Conservation (phyloP, 1,284 basidiomycete genomes). For the Phlebopus sp. region DNA sequence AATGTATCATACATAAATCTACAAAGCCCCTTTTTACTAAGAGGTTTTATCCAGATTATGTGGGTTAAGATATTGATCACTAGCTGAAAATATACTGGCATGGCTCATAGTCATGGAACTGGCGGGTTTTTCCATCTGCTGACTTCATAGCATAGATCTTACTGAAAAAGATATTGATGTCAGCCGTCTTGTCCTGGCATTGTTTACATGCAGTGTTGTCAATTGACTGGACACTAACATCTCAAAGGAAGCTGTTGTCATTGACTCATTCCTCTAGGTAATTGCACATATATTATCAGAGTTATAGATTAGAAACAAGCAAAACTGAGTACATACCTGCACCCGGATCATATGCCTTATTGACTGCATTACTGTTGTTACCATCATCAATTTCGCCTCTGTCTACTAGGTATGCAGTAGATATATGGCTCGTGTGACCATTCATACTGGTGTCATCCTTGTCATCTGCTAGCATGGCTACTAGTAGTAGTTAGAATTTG, state of each 20-base stretch:
- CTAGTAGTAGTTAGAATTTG: too few species aligned
- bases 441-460: background rate
- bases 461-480: background rate
- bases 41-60: too few species aligned
- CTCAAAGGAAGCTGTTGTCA: background rate
- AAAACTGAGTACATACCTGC: background rate
- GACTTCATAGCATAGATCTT: background rate
- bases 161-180: background rate
- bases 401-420: background rate
- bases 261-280: background rate
- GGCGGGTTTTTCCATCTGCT: background rate
- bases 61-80: background rate
- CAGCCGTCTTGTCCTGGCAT: background rate
- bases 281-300: too few species aligned
- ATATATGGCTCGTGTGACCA: background rate
- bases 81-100: background rate
- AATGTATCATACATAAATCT: background rate
- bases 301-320: too few species aligned
- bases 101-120: background rate
- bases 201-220: background rate
- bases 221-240: background rate
- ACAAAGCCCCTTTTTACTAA: background rate
- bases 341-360: too few species aligned
- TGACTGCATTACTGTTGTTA: background rate
- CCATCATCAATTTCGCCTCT: background rate